Base-by-base conservation (phyloP, 2,329 filamentous ascomycete genomes). In the Phyllosticta citribraziliensis region DNA sequence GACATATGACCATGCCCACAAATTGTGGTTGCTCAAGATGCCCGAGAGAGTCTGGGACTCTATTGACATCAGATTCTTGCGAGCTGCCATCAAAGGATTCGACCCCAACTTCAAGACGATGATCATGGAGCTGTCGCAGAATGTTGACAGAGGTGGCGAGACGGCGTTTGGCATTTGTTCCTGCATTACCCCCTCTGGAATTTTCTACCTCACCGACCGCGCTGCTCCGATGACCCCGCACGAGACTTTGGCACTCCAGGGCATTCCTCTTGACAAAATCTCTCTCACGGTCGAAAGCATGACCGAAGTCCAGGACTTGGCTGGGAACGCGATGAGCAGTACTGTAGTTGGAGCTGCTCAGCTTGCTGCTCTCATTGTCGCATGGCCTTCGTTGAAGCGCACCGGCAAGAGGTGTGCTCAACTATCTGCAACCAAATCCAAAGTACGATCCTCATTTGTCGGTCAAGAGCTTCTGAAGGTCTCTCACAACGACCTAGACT, bases 251-350 rank as follows among this genome's bases (percentile, higher is more conserved):
- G 71, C 76, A 5, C 71, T 91, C 5, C 89, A 92, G 73, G 89
- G 88, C 1, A 76, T 92, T 56, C 86, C 87, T 0, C 70, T 86
- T 1, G 74, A 84, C 59, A 79, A 80, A 56, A 75, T 92, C 11
- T 75, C 84, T 0, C 78, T 91, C n/a, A 85, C 82, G 0, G 80
- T 80, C 9, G 85, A 92, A 66, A 81, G 79, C 0, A 56, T 75
- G 30, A 64, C 69, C 1, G 72, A 91, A 19, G 75, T 89, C 2
- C 83, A 86, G 64, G 84, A 91, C 65, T 75, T 93, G 2, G 88
- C 87, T 1, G 89, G 89, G 0, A 93, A 94, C 69, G 89, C 89
- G 0, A 93, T 93, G 89, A 85, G 82, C 0, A 84, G 84, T 0
- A 88, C 88, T 0, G 86, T 91, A 0, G 83, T 91, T 10, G 87